Conservation (phyloP, 2,329 filamentous ascomycete species). For the Apiospora malaysiana region DNA sequence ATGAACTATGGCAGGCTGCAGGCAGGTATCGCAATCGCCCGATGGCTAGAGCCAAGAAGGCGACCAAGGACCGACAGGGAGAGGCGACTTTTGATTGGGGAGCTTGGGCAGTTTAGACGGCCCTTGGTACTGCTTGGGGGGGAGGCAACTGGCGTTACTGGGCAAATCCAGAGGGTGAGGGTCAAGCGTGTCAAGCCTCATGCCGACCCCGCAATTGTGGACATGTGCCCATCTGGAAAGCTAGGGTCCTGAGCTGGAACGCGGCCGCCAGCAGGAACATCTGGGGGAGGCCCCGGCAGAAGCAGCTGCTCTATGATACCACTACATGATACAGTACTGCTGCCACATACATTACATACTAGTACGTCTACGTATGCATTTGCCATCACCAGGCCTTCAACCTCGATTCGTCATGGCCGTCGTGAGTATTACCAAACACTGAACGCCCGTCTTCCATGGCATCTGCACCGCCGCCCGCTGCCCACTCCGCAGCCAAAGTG, state of each 20-base stretch:
- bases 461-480: background rate
- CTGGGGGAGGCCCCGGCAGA: background rate
- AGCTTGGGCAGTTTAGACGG: too few relatives aligned
- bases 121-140: too few relatives aligned
- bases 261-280: background rate
- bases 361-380: slow-evolving; percentile 10
- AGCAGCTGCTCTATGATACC: background rate
- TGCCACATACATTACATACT: too few relatives aligned
- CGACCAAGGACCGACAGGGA: background rate
- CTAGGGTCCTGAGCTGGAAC: slow-evolving; percentile 8
- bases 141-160: background rate
- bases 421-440: background rate
- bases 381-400: slow-evolving; percentile 1
- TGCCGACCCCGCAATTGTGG: background rate
- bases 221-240: slow-evolving; percentile 9
- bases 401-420: background rate
- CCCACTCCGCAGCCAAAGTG: background rate
- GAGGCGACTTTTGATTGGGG: slow-evolving; percentile 13
- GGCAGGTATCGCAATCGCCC: slow-evolving; percentile 14
- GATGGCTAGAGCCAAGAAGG: background rate
- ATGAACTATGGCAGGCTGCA: slow-evolving; percentile 7
- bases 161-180: background rate
- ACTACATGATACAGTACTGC: too few relatives aligned
- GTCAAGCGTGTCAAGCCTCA: too few relatives aligned
- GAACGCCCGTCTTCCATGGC: background rate